A percentile compares a stretch with the other conserved stretches of the same genome.
phyloP scores from a whole-genome alignment of 306 rosid species.

The Comarum palustre region DNA sequence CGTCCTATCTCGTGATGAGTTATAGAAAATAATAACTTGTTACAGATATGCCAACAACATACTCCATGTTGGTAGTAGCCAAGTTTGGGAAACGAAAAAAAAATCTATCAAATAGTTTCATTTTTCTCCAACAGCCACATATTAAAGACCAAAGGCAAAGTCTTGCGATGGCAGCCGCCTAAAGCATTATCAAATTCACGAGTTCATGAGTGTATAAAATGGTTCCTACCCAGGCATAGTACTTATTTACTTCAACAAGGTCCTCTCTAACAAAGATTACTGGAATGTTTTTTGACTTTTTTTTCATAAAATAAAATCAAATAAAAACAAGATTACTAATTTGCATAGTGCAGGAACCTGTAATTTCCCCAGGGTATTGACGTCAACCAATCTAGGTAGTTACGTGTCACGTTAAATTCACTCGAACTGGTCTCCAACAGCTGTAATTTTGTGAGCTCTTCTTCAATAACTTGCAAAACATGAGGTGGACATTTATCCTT shows the following conservation, averaged over 20 bases:
- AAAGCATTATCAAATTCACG: not conserved
- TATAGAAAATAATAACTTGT: not conserved
- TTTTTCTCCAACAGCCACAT: not conserved
- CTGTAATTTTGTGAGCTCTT: conserved; percentile 90
- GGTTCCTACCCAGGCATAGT: not conserved
- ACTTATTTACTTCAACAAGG: not conserved
- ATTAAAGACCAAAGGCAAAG: not conserved
- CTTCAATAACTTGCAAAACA: conserved; percentile 91
- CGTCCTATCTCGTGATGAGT: not conserved
- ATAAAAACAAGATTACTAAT: not conserved
- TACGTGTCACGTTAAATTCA: conserved; percentile 96
- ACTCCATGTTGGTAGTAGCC: not conserved
- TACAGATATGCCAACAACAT: not conserved
- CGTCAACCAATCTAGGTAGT: conserved; percentile 98
- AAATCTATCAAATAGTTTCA: not conserved
- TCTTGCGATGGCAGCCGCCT: not conserved
- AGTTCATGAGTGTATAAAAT: not conserved
- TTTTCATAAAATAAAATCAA: not conserved
- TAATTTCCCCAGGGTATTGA: conserved; percentile 96
- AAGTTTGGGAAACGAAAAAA: not conserved
- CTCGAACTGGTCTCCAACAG: conserved; percentile 96
- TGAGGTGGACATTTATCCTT: conserved; percentile 88
- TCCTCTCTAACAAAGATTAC: not conserved
- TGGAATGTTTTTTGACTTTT: not conserved
- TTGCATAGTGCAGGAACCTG: conserved; percentile 52